Percentiles rank a stretch among this genome's conserved stretches.
These are phyloP conservation scores for Bryoerythrophyllum caledonicum DNA, from an alignment of 225 moss, liverwort and hornwort species.

Conservation along the genomic window DNA sequence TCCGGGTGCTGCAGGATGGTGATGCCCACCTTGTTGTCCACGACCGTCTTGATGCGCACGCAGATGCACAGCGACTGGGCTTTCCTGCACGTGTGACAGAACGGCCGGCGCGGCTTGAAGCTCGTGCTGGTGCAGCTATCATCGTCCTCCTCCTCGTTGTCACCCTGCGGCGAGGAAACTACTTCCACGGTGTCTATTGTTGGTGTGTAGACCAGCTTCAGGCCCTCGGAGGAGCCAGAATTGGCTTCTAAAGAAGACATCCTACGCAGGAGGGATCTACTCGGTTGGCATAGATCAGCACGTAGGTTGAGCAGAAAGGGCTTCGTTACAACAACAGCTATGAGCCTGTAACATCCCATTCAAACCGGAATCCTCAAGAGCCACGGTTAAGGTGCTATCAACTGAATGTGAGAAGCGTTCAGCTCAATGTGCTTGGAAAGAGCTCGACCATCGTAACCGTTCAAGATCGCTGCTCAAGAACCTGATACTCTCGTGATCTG, in stretches of 20 bases:
- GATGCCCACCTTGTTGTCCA: conserved; percentile 69
- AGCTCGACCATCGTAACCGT: not conserved
- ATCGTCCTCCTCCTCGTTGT: not conserved
- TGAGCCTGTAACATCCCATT: conserved; percentile 33
- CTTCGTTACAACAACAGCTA: conserved; percentile 27
- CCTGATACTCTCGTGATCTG: conserved; percentile 15
- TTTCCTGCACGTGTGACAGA: conserved; percentile 75
- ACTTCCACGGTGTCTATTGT: conserved; percentile 1
- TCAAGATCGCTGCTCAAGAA: not conserved
- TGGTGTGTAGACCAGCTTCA: conserved; percentile 37
- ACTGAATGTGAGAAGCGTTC: not conserved
- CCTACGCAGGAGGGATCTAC: conserved; percentile 5
- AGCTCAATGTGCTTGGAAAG: not conserved
- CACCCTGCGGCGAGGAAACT: not conserved
- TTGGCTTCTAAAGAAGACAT: conserved; percentile 17
- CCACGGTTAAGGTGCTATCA: not conserved
- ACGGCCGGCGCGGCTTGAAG: conserved; percentile 56
- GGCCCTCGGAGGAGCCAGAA: conserved; percentile 16
- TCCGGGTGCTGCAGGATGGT: conserved; percentile 87
- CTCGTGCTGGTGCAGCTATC: conserved; percentile 44
- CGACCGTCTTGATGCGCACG: conserved; percentile 61
- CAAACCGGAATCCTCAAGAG: not conserved
- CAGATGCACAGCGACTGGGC: conserved; percentile 84
- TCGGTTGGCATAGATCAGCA: conserved; percentile 11
- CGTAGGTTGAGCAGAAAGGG: conserved; percentile 11